Evolutionary conservation across 352 stramenopile species (phyloP).

Genomic region (Phytopythium vexans): DNA sequence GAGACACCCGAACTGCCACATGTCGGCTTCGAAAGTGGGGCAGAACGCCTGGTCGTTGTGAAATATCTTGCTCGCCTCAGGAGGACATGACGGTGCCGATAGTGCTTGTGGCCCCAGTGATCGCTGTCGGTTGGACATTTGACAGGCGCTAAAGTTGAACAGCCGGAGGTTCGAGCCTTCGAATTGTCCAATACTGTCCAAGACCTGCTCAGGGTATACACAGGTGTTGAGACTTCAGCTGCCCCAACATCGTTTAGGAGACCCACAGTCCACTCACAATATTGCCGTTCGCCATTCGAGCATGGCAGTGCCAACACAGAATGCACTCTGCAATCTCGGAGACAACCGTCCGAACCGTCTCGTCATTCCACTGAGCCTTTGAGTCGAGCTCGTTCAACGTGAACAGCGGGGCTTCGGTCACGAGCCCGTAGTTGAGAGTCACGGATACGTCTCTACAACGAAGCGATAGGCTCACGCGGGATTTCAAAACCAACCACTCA

Average conservation of each 20-base stretch:
- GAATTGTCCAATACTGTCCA: conserved; percentile 49
- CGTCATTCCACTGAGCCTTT: conserved; percentile 31
- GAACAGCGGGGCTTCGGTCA: conserved; percentile 51
- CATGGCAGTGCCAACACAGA: conserved; percentile 54
- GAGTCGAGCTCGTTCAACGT: conserved; percentile 33
- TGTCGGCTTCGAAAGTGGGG: conserved; percentile 47
- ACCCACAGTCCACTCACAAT: conserved; percentile 30
- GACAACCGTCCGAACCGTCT: conserved; percentile 24
- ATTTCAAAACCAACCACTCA: conserved; percentile 10
- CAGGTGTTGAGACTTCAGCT: not conserved
- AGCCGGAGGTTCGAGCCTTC: conserved; percentile 32
- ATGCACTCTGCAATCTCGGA: conserved; percentile 48
- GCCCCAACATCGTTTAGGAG: not conserved
- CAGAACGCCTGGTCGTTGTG: conserved; percentile 34
- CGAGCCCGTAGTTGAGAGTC: conserved; percentile 50
- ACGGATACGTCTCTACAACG: conserved; percentile 37
- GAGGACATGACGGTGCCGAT: conserved; percentile 27
- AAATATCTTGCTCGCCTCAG: conserved; percentile 50
- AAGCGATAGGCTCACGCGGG: conserved; percentile 11
- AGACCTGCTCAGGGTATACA: not conserved
- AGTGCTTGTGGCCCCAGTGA: conserved; percentile 25
- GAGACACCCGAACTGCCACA: conserved; percentile 77
- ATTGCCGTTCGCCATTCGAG: conserved; percentile 55
- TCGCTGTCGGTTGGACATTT: conserved; percentile 27
- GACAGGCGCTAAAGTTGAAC: conserved; percentile 40